Evolutionary conservation across 179 eudicot genomes (phyloP).

Genomic region (Amaranthus tricolor): DNA sequence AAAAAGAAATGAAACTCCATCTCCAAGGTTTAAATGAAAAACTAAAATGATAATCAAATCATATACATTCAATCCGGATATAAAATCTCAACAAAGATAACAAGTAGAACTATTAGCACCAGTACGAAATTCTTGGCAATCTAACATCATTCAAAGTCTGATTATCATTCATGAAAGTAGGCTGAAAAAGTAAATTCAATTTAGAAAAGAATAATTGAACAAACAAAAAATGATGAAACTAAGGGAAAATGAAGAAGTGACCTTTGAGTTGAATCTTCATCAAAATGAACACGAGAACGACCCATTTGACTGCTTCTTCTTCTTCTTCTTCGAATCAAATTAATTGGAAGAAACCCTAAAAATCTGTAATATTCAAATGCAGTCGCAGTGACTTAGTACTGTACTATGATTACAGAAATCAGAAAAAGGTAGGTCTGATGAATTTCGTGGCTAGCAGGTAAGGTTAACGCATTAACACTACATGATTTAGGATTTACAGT

Average conservation of each 20-base stretch:
- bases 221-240: not conserved
- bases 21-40: not conserved
- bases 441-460: not conserved
- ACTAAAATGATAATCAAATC: not conserved
- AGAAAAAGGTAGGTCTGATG: not conserved
- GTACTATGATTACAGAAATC: not conserved
- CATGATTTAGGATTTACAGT: not conserved
- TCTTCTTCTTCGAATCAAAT: not conserved
- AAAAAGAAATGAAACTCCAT: not conserved
- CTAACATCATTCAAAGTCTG: not conserved
- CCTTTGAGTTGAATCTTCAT: conserved; percentile 80
- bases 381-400: not conserved
- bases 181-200: not conserved
- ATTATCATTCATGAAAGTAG: not conserved
- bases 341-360: conserved; percentile 7
- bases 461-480: not conserved
- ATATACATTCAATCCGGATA: not conserved
- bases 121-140: not conserved
- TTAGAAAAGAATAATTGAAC: not conserved
- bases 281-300: conserved; percentile 68
- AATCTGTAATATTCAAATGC: not conserved
- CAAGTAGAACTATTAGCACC: not conserved
- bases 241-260: conserved; percentile 23
- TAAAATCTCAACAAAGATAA: not conserved
- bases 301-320: conserved; percentile 41